Percentiles rank a stretch among this genome's conserved stretches.
phyloP scores from a whole-genome alignment of 495 filamentous ascomycete genomes.

The Penicillium argentinense region DNA sequence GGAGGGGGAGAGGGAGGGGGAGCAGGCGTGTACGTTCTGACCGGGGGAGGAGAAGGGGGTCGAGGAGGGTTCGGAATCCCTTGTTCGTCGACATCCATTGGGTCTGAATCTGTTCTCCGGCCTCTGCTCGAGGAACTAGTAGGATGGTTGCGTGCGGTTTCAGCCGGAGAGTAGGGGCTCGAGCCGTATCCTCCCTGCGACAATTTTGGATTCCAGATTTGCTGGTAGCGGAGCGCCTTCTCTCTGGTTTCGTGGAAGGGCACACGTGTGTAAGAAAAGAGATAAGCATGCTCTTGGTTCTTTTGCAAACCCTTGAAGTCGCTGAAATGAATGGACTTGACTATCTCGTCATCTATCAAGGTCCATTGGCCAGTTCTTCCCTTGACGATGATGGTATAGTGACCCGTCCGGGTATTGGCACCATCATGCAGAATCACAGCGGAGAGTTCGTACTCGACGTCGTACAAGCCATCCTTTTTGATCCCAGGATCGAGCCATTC shows the following conservation, averaged over 20 bases:
- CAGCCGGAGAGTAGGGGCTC: too few species aligned
- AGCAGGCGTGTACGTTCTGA: too few species aligned
- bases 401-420: slow-evolving; percentile 10
- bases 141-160: too few species aligned
- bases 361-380: slow-evolving; percentile 24
- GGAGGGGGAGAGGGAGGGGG: too few species aligned
- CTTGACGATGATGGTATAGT: slow-evolving; percentile 31
- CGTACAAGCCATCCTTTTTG: background rate
- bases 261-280: slow-evolving; percentile 29
- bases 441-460: slow-evolving; percentile 28
- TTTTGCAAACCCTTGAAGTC: background rate
- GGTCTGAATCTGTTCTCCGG: too few species aligned
- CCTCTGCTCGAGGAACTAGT: too few species aligned
- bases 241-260: slow-evolving; percentile 5
- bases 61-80: too few species aligned
- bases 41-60: too few species aligned
- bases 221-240: background rate
- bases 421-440: slow-evolving; percentile 30
- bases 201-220: background rate
- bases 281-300: slow-evolving; percentile 4
- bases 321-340: background rate
- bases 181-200: too few species aligned
- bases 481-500: slow-evolving; percentile 2
- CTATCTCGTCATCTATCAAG: slow-evolving; percentile 20
- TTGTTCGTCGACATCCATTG: too few species aligned